A percentile compares a stretch with the other conserved stretches of the same genome.
These are phyloP conservation scores for Citrus trifoliata DNA, from an alignment of 345 rosid species.

Conservation along the genomic window DNA sequence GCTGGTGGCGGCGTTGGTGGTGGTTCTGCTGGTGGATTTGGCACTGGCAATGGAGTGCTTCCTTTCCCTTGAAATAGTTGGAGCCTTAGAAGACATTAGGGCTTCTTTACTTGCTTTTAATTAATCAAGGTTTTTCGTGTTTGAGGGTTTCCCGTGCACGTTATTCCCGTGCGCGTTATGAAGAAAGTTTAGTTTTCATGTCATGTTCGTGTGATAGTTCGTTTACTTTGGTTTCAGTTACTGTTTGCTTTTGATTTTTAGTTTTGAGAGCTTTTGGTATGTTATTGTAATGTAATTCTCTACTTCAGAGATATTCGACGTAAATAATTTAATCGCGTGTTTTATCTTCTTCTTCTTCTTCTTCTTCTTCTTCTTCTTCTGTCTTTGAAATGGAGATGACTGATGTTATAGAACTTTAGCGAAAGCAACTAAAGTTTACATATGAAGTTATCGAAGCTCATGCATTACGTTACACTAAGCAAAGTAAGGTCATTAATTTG, in stretches of 20 bases:
- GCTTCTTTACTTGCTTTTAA: neutral
- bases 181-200: neutral
- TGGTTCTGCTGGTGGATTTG: conserved; percentile 10
- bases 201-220: neutral
- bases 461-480: too few relatives aligned
- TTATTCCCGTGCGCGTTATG: too few relatives aligned
- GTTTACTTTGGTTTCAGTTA: neutral
- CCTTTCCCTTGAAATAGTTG: conserved; percentile 37
- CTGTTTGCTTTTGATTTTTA: neutral
- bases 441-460: neutral
- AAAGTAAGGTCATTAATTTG: neutral
- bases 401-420: neutral
- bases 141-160: neutral
- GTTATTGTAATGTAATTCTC: neutral
- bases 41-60: conserved; percentile 27
- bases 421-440: neutral
- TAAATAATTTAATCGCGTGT: neutral
- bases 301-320: neutral
- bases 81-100: neutral
- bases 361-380: too few relatives aligned
- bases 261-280: neutral
- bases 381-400: neutral
- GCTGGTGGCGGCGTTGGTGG: conserved; percentile 10
- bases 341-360: neutral
- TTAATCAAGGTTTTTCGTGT: neutral